These are phyloP conservation scores for Populus hybrid DNA, from an alignment of 441 rosid genomes.

Conservation along the genomic window DNA sequence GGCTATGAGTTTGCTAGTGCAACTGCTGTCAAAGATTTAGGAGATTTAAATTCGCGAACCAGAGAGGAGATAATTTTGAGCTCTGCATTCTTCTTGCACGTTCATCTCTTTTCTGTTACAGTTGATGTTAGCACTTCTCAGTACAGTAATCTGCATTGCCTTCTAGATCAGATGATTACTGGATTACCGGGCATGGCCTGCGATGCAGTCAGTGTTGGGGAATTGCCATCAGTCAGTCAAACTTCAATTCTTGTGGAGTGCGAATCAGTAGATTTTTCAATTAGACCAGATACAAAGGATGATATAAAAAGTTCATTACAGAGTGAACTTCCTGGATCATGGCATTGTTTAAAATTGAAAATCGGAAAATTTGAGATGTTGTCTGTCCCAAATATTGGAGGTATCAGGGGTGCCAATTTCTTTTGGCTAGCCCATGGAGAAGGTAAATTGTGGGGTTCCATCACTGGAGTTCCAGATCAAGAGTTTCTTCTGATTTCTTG, in stretches of 20 bases:
- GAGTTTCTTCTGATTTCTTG: conserved; percentile 82
- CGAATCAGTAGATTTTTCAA: conserved; percentile 62
- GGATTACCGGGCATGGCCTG: conserved; percentile 38
- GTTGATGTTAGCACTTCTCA: conserved; percentile 50
- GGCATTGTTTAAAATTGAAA: conserved; percentile 66
- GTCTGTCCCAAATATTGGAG: conserved; percentile 75
- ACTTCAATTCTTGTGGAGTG: conserved; percentile 71
- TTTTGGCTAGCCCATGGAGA: conserved; percentile 86
- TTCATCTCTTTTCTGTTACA: conserved; percentile 45
- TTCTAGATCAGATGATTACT: conserved; percentile 50
- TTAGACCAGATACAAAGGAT: conserved; percentile 56
- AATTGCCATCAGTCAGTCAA: conserved; percentile 43
- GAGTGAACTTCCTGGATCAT: conserved; percentile 87
- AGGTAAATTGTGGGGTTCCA: conserved; percentile 76
- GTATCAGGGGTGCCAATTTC: conserved; percentile 53
- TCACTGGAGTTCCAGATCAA: conserved; percentile 53
- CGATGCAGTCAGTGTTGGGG: conserved; percentile 26
- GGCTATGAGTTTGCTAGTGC: too few species aligned
- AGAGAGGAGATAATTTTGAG: conserved; percentile 73
- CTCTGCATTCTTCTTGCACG: conserved; percentile 59
- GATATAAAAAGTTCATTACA: conserved; percentile 52
- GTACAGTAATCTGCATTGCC: conserved; percentile 40
- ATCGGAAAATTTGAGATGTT: conserved; percentile 58
- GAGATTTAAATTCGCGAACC: too few species aligned
- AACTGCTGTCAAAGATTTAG: too few species aligned